Evolutionary conservation across 1,139 yeast species (phyloP), one percentile per base, ranked within the genome.

Genomic region (Taphrina sp.): DNA sequence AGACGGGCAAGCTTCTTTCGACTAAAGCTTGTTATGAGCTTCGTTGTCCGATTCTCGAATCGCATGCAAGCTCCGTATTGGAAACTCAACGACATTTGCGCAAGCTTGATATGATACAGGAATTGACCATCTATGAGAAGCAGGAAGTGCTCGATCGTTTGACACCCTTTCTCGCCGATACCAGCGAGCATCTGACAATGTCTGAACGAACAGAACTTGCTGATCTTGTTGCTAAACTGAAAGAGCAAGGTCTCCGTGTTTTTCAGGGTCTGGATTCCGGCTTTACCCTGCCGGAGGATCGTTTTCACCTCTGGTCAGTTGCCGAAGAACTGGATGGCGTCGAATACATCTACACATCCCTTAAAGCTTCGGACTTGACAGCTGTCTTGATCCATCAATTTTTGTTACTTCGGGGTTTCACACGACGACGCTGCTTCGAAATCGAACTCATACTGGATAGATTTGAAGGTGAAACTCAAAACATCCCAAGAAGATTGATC

Each of bases 251-350:
- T 10, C 10, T 20, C 37, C 24, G 38, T 14, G 47, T 43, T 16
- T 43, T 43, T 20, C 47, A 38, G 24, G 47, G 47, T 7, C 38
- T 43, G 16, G 47, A 43, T 22, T 31, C 47, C 5, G 47, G 47
- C 5, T 43, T 43, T 28, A 43, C 29, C 5, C 34, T 43, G 28
- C 47, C 47, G 26, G 47, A 43, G 29, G 31, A 29, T 19, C 12
- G 47, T 5, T 31, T 43, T 17, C 47, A 43, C 29, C 7, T 43
- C 38, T 43, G 47, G 47, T 29, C 47, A 2, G 47, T 43, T 17
- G n/a, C 36, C 10, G 47, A 43, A 43, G 16, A 8, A 26, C 14
- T 3, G 7, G 29, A 31, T 14, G 47, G 31, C 19, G 17, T 31
- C 26, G 7, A 16, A 16, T 43, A 43, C 14, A 20, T 43, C 19